These are phyloP conservation scores for Pichia sorboxylosa DNA, from an alignment of 1,139 yeast genomes.

Conservation along the genomic window DNA sequence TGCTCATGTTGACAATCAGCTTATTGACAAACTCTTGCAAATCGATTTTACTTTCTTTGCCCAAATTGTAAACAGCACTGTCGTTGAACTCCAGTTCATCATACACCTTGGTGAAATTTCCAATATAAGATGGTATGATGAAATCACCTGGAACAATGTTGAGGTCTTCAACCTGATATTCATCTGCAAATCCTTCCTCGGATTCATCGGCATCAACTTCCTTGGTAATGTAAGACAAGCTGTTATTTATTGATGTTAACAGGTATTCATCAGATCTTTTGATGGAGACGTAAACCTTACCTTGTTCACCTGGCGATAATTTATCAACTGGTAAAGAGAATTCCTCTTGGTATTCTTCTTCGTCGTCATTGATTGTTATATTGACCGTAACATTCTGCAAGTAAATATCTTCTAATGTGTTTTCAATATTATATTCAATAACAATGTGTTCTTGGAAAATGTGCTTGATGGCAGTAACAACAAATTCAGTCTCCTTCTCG, in stretches of 20 bases:
- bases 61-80: constrained; percentile 48
- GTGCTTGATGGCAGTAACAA: constrained; percentile 76
- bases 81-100: constrained; percentile 59
- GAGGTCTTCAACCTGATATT: constrained; percentile 79
- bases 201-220: constrained; percentile 65
- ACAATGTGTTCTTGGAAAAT: constrained; percentile 68
- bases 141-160: constrained; percentile 74
- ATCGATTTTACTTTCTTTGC: constrained; percentile 26
- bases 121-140: constrained; percentile 64
- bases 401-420: constrained; percentile 69
- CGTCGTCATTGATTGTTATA: constrained; percentile 41
- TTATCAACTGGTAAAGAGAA: constrained; percentile 65
- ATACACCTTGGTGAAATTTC: constrained; percentile 63
- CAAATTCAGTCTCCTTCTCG: constrained; percentile 88
- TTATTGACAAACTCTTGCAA: constrained; percentile 39
- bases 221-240: constrained; percentile 63
- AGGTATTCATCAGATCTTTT: constrained; percentile 34
- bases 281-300: constrained; percentile 71
- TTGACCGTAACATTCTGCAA: constrained; percentile 72
- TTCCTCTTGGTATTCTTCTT: constrained; percentile 47
- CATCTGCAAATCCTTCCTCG: constrained; percentile 79
- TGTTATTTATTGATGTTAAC: constrained; percentile 41
- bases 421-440: constrained; percentile 73
- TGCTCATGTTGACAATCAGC: constrained; percentile 31
- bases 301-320: constrained; percentile 60